Percentiles rank a stretch among this genome's conserved stretches.
Conservation (phyloP, 116 monocot genomes). For the Iris pallida region DNA sequence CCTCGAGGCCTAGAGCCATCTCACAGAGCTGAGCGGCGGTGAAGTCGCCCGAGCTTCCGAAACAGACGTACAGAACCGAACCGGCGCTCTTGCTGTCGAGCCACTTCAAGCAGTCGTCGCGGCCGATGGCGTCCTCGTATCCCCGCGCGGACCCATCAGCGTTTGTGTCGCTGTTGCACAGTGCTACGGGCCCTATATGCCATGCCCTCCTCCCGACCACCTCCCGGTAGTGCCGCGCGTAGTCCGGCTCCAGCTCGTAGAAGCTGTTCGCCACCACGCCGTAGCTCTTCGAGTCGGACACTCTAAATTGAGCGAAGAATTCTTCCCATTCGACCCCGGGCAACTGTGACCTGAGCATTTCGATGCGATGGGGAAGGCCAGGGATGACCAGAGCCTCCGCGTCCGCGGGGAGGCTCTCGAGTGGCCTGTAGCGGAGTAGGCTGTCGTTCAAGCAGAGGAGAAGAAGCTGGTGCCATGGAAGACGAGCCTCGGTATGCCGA, state of each 20-base stretch:
- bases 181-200: conserved; percentile 9
- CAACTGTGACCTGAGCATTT: conserved; percentile 1
- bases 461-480: conserved; percentile 13
- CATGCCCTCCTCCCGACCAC: conserved; percentile 1
- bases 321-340: not conserved
- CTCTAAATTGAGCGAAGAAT: not conserved
- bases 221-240: not conserved
- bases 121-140: not conserved
- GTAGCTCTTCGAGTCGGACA: conserved; percentile 16
- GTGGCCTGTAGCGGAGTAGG: not conserved
- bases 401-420: not conserved
- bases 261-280: conserved; percentile 19
- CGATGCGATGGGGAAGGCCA: conserved; percentile 3
- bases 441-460: not conserved
- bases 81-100: conserved; percentile 7
- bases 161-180: conserved; percentile 1
- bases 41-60: conserved; percentile 7
- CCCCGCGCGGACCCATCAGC: not conserved
- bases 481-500: conserved; percentile 24
- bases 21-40: not conserved
- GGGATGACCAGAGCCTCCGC: not conserved
- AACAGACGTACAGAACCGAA: conserved; percentile 15
- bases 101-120: not conserved
- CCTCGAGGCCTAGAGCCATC: conserved; percentile 14
- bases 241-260: conserved; percentile 18